These are phyloP conservation scores for Andrographis paniculata DNA, from an alignment of 305 asterid species.

Conservation along the genomic window DNA sequence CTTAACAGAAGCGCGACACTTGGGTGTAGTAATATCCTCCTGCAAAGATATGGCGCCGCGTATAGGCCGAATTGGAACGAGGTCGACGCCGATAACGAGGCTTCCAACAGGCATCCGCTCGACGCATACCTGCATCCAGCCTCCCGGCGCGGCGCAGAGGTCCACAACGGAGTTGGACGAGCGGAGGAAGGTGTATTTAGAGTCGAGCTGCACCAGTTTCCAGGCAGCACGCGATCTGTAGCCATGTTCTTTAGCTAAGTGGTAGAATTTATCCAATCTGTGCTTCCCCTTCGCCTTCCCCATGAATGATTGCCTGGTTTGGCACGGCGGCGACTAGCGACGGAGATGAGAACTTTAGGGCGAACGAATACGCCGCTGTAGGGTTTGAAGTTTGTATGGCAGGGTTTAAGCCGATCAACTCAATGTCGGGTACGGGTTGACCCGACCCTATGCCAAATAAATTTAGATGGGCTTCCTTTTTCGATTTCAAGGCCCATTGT, in stretches of 20 bases:
- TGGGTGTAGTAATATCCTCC: constrained; percentile 68
- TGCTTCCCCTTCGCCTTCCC: constrained; percentile 95
- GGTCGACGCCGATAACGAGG: constrained; percentile 80
- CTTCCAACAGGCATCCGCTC: constrained; percentile 81
- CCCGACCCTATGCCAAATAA: no score
- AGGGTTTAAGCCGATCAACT: constrained; percentile 9
- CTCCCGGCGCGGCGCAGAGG: constrained; percentile 99
- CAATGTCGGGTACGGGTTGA: no score
- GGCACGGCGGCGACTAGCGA: neutral
- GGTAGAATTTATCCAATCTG: constrained; percentile 80
- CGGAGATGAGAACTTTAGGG: neutral
- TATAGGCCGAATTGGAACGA: constrained; percentile 73
- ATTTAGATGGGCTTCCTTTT: no score
- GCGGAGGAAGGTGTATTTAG: constrained; percentile 62
- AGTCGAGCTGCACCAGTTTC: constrained; percentile 80
- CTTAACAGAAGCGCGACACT: constrained; percentile 56
- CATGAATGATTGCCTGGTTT: constrained; percentile 22
- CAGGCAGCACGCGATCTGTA: constrained; percentile 92
- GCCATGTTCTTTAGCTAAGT: constrained; percentile 82
- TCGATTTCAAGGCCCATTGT: no score
- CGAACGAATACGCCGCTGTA: neutral
- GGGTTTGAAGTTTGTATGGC: neutral
- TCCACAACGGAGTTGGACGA: constrained; percentile 51
- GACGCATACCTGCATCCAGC: constrained; percentile 93
- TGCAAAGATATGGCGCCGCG: constrained; percentile 77